These are phyloP conservation scores for Lumnitzera racemosa DNA, from an alignment of 345 rosid genomes.

Conservation along the genomic window DNA sequence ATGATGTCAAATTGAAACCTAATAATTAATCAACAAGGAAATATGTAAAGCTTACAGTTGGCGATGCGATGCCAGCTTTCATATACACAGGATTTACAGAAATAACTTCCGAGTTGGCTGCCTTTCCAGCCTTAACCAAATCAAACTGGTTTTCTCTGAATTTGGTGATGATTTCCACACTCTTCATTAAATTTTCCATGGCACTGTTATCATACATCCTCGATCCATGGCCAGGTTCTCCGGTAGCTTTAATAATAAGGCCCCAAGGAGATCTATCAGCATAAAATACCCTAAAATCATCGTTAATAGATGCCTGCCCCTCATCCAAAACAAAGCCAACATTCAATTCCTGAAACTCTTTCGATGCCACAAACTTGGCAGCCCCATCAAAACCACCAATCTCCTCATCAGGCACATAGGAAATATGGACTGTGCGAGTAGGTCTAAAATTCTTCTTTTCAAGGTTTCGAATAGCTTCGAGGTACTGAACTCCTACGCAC, in stretches of 20 bases:
- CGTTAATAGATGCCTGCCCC: conserved; percentile 70
- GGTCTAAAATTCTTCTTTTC: conserved; percentile 38
- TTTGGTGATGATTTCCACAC: conserved; percentile 50
- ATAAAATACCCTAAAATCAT: conserved; percentile 65
- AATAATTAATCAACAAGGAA: background rate
- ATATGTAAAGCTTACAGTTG: conserved; percentile 33
- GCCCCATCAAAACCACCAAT: conserved; percentile 71
- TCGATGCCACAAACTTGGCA: conserved; percentile 41
- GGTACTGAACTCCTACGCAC: conserved; percentile 72
- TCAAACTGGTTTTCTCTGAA: conserved; percentile 73
- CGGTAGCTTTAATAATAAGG: conserved; percentile 43
- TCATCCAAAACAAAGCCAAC: conserved; percentile 81
- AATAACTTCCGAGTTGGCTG: conserved; percentile 59
- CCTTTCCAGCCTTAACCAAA: conserved; percentile 66
- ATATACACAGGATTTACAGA: conserved; percentile 83
- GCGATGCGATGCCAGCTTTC: conserved; percentile 73
- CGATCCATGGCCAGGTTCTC: conserved; percentile 79
- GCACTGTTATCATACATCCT: conserved; percentile 73
- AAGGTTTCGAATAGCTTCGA: conserved; percentile 66
- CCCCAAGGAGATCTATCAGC: conserved; percentile 72
- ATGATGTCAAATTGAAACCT: background rate
- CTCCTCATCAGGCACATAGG: conserved; percentile 80
- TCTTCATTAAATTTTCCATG: conserved; percentile 90
- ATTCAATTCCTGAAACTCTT: conserved; percentile 55
- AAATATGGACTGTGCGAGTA: conserved; percentile 52